phyloP scores from a whole-genome alignment of 768 basidiomycete genomes.

The Paxillus involutus region DNA sequence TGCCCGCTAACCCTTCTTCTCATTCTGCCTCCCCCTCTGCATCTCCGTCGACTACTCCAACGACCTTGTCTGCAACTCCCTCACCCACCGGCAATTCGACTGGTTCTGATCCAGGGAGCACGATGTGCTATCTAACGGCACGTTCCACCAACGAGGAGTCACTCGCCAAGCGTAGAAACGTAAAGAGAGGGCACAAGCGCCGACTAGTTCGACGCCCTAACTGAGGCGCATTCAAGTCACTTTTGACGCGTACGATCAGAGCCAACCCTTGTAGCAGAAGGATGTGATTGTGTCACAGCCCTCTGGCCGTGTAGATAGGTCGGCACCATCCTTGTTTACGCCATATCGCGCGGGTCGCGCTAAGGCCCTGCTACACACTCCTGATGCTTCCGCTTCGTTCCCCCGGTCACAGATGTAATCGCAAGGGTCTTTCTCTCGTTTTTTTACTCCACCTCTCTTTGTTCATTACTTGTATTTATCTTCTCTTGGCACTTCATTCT shows the following conservation, averaged over 20 bases:
- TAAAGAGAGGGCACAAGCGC: conserved; percentile 22
- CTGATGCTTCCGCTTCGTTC: not conserved
- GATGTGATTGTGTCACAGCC: not conserved
- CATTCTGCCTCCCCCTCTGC: conserved; percentile 4
- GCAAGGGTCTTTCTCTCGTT: not conserved
- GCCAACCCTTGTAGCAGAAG: not conserved
- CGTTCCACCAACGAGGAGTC: conserved; percentile 6
- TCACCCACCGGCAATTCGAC: conserved; percentile 4
- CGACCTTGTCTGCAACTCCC: not conserved
- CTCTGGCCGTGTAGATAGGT: conserved; percentile 2
- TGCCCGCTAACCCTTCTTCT: conserved; percentile 22
- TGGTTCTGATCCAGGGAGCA: conserved; percentile 3
- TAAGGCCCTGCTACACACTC: not conserved
- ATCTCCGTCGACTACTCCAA: conserved; percentile 9
- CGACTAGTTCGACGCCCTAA: conserved; percentile 20
- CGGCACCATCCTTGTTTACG: not conserved
- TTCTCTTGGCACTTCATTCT: not conserved
- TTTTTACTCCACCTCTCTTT: not conserved
- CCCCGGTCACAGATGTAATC: not conserved
- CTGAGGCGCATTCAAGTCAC: not conserved
- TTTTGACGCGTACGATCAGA: not conserved
- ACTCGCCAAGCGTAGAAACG: conserved; percentile 16
- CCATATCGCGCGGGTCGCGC: conserved; percentile 12
- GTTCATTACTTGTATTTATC: conserved; percentile 16
- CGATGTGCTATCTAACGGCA: conserved; percentile 18